Conservation (phyloP, 108 stramenopile genomes). For the Phaeodactylum tricornutum region DNA sequence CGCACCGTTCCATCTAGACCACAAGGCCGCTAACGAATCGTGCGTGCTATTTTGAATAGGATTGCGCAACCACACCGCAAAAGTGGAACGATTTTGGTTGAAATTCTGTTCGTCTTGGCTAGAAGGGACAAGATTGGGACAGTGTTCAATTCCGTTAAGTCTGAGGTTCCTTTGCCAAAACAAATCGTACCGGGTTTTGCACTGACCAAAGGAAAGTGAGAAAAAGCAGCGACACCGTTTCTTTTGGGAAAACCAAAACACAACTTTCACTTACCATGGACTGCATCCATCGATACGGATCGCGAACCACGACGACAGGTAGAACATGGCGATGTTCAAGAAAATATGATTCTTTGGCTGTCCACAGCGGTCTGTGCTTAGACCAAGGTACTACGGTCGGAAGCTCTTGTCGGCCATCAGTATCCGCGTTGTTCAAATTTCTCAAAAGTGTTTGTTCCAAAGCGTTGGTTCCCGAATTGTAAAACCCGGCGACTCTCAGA, state of each 20-base stretch:
- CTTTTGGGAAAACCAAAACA: too few species aligned
- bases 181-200: too few species aligned
- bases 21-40: slow-evolving; percentile 41
- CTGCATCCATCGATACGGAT: slow-evolving; percentile 63
- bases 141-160: too few species aligned
- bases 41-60: slow-evolving; percentile 13
- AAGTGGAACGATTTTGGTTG: neutral
- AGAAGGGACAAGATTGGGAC: slow-evolving; percentile 55
- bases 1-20: slow-evolving; percentile 58
- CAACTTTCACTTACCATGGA: slow-evolving; percentile 22
- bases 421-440: too few species aligned
- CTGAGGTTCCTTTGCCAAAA: too few species aligned
- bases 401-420: too few species aligned
- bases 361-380: too few species aligned
- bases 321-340: slow-evolving; percentile 35
- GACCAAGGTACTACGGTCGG: too few species aligned
- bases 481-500: slow-evolving; percentile 14
- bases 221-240: too few species aligned
- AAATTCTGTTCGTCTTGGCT: slow-evolving; percentile 25
- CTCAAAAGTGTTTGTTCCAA: slow-evolving; percentile 4
- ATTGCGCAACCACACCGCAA: neutral
- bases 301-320: slow-evolving; percentile 55
- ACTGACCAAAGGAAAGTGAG: too few species aligned
- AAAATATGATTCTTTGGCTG: too few species aligned
- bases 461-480: slow-evolving; percentile 15